These are phyloP conservation scores for Populus hybrid DNA, from an alignment of 441 rosid species.

Conservation along the genomic window DNA sequence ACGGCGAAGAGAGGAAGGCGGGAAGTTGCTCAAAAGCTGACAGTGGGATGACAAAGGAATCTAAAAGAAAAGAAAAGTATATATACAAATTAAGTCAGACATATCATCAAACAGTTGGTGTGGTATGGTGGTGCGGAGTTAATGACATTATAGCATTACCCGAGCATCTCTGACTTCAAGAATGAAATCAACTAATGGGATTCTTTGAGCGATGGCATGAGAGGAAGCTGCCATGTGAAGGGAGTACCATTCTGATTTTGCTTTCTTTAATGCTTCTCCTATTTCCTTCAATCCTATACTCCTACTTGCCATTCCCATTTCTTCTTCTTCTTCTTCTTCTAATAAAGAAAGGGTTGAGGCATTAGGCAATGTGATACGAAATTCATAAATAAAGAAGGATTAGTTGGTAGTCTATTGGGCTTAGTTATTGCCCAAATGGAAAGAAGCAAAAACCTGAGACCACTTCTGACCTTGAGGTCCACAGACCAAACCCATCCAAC, in stretches of 20 bases:
- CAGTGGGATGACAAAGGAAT: conserved; percentile 57
- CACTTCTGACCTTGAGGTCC: background rate
- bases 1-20: conserved; percentile 23
- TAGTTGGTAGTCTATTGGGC: background rate
- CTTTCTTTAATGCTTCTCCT: conserved; percentile 38
- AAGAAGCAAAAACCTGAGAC: background rate
- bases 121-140: no score
- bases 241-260: conserved; percentile 52
- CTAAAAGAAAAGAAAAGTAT: conserved; percentile 21
- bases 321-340: background rate
- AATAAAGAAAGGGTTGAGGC: background rate
- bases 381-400: background rate
- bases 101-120: conserved; percentile 26
- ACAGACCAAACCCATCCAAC: no score
- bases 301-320: conserved; percentile 3
- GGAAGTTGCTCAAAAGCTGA: conserved; percentile 34
- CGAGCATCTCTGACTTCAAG: conserved; percentile 67
- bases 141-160: conserved; percentile 23
- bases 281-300: conserved; percentile 30
- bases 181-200: conserved; percentile 57
- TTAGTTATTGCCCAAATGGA: background rate
- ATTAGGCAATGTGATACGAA: background rate
- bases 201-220: conserved; percentile 52
- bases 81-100: conserved; percentile 10
- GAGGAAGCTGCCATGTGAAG: conserved; percentile 68